Conservation (phyloP, 2,329 filamentous ascomycete species). For the Aspergillus vadensis region DNA sequence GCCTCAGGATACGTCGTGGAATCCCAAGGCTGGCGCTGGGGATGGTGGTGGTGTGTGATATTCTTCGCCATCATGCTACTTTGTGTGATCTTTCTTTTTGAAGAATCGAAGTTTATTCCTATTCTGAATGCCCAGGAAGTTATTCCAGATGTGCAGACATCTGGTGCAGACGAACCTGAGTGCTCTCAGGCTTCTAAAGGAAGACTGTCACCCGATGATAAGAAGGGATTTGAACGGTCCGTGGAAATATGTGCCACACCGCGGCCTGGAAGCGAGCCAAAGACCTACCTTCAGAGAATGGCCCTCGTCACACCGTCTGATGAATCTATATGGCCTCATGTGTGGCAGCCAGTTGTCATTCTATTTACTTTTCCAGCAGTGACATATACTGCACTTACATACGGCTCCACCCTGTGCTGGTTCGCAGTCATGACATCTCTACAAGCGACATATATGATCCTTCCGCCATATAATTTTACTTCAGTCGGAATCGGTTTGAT, state of each 20-base stretch:
- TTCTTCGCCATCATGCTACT: constrained; percentile 43
- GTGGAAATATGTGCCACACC: neutral
- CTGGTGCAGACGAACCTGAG: neutral
- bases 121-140: neutral
- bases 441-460: constrained; percentile 39
- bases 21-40: constrained; percentile 53
- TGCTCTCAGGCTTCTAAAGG: neutral
- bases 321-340: neutral
- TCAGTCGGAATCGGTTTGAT: constrained; percentile 43
- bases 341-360: neutral
- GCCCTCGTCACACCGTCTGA: constrained; percentile 10
- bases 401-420: constrained; percentile 43
- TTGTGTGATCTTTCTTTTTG: constrained; percentile 48
- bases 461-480: constrained; percentile 46
- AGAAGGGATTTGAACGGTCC: neutral
- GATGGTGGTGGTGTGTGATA: constrained; percentile 52
- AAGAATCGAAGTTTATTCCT: constrained; percentile 40
- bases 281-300: neutral
- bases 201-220: neutral
- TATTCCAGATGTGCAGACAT: neutral
- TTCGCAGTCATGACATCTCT: constrained; percentile 42
- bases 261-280: neutral
- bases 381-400: constrained; percentile 43
- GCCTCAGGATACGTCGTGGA: constrained; percentile 37
- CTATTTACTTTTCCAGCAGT: constrained; percentile 53